These are phyloP conservation scores for Tricholoma hemisulphureum DNA, from an alignment of 768 basidiomycete species.

Conservation along the genomic window DNA sequence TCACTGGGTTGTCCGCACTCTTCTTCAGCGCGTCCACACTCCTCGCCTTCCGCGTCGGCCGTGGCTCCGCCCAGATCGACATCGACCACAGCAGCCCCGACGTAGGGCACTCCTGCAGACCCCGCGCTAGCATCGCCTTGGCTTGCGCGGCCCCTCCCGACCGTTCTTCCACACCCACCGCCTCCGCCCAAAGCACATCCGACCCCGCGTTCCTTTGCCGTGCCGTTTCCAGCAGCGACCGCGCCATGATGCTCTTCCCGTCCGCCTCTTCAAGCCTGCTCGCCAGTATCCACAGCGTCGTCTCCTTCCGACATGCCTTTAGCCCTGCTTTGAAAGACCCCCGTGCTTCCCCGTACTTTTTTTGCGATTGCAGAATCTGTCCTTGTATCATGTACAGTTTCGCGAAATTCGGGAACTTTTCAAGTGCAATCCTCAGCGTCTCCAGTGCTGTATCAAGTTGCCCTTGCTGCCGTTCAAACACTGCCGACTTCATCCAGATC, in stretches of 20 bases:
- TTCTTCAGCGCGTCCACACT: conserved; percentile 94
- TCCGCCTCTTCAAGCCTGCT: conserved; percentile 89
- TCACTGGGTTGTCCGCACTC: conserved; percentile 78
- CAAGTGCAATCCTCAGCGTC: conserved; percentile 70
- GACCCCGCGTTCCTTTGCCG: conserved; percentile 82
- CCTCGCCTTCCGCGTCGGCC: conserved; percentile 83
- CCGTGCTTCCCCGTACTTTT: conserved; percentile 66
- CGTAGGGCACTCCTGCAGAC: conserved; percentile 86
- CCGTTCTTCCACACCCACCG: conserved; percentile 88
- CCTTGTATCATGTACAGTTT: conserved; percentile 98
- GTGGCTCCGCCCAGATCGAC: conserved; percentile 88
- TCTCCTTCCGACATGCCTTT: conserved; percentile 83
- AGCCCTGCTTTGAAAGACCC: conserved; percentile 80
- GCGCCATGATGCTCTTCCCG: conserved; percentile 87
- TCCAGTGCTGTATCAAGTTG: conserved; percentile 70
- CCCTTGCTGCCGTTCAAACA: conserved; percentile 90
- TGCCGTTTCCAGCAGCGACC: conserved; percentile 87
- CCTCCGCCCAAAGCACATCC: conserved; percentile 88
- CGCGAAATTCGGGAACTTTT: conserved; percentile 83
- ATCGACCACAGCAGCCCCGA: conserved; percentile 91
- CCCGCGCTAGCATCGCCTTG: conserved; percentile 83
- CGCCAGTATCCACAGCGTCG: conserved; percentile 86
- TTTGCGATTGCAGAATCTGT: conserved; percentile 72
- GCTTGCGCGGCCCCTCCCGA: conserved; percentile 78
- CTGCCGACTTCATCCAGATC: conserved; percentile 99